Base-by-base conservation (phyloP, 192 early-diverging fungal genomes). In the Funneliformis geosporum region DNA sequence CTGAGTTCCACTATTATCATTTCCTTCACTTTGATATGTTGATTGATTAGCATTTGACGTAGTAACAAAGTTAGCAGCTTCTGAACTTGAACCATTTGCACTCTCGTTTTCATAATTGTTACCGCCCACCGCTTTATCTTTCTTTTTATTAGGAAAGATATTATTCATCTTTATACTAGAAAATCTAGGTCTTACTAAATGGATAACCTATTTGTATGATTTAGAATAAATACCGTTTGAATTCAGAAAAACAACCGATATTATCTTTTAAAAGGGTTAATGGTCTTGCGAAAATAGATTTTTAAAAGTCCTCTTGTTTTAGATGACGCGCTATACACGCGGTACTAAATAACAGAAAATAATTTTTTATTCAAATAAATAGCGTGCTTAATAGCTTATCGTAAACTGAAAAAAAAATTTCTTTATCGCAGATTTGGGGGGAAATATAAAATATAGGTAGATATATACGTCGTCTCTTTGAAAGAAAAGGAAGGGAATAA, bases 71-170 rank as follows among this genome's bases (percentile, higher is more conserved):
- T 25, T 33, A 8, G 1, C 47, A 59, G 8, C 6, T 2, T 74
- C 73, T 60, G 73, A 74, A 38, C 46, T 59, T 27, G 44, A n/a
- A 4, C 47, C 44, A 42, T 39, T 74, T 11, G 14, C 55, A 38
- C 38, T 18, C 47, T 73, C 46, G 14, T 74, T 60, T n/a, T n/a
- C n/a, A 25, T 9, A 23, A 27, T 18, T 21, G 47, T 74, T 74
- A 16, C 73, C 73, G 12, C 59, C 59, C 38, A 72, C 39, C 23
- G 69, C 14, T 40, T 71, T 71, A 71, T 71, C 69, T 40, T 42
- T 72, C 21, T 72, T 72, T 47, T 72, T 72, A n/a, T 65, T 65
- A 38, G 62, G 12, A 33, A 33, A 65, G 28, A 55, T 12, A 12
- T 12, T 18, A 18, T 12, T 16, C 47, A 55, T 55, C 47, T 16